Evolutionary conservation across 2,329 filamentous ascomycete species (phyloP), one percentile per base, ranked within the genome.

Genomic region (Fonsecaea pedrosoi): DNA sequence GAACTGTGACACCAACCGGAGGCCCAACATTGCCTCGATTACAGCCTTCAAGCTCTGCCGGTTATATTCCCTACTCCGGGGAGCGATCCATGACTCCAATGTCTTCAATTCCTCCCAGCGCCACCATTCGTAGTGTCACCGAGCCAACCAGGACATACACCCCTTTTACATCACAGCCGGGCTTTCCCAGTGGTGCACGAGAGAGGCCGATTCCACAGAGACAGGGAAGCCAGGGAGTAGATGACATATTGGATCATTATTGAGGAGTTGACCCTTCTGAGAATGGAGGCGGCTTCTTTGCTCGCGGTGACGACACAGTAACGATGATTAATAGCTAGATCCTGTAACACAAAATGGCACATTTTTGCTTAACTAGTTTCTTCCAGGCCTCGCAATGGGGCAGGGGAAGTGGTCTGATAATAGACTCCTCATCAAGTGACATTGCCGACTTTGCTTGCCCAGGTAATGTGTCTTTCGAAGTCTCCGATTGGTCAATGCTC

Each of bases 211-310:
- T 54, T 32, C 68, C 68, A 32, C 64, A 66, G 48, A 55, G 60
- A 63, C 63, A 68, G 60, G 68, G 54, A 50, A 70, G 69, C 54
- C 69, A 61, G 18, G 69, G 61, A 30, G 55, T 71, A 32, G 67
- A 73, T 42, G 69, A 73, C 56, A 73, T 73, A 37, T 64, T 73
- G 58, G 67, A 70, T 54, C 70, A 71, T 65, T 73, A 73, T 65
- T 70, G 67, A 72, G 8, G 40, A 34, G 58, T 15, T 57, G 58
- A 58, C 50, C 37, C 35, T 42, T 57, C 12, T 30, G 9, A 40
- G 38, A 30, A 21, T 12, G 32, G 32, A 37, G n/a, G 48, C 59
- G 48, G 53, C 13, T 42, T 57, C 54, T 56, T 25, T 37, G 42
- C 62, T 63, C 59, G 53, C 53, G 34, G 64, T 48, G 55, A 70